phyloP scores from a whole-genome alignment of 1,284 basidiomycete species.

The Laetiporus sulphureus region DNA sequence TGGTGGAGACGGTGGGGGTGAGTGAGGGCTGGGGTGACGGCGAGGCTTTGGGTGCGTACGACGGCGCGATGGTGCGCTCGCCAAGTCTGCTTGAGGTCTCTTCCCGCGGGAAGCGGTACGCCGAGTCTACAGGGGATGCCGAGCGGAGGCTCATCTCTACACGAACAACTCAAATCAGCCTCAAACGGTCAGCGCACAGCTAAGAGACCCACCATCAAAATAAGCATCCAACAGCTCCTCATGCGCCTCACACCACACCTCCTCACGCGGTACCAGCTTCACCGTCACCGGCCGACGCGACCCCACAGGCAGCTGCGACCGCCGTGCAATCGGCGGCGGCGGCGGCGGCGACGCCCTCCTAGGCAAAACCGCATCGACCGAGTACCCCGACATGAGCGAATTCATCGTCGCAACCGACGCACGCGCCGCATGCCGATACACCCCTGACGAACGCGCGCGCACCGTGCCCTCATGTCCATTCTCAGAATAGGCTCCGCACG shows the following conservation, averaged over 20 bases:
- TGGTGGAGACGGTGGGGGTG: constrained; percentile 4
- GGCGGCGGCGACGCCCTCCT: constrained; percentile 21
- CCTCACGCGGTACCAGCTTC: constrained; percentile 27
- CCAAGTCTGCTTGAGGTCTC: constrained; percentile 17
- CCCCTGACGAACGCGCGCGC: constrained; percentile 8
- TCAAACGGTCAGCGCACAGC: no score
- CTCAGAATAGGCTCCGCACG: no score
- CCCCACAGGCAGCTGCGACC: constrained; percentile 10
- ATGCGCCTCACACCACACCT: constrained; percentile 35
- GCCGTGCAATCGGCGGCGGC: constrained; percentile 9
- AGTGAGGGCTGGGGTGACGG: neutral
- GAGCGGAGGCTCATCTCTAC: constrained; percentile 20
- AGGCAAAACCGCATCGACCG: constrained; percentile 49
- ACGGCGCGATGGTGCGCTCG: constrained; percentile 18
- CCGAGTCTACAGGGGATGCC: constrained; percentile 4
- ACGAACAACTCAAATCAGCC: constrained; percentile 5
- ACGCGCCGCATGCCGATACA: constrained; percentile 20
- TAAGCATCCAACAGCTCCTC: constrained; percentile 43
- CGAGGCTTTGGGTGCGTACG: constrained; percentile 1
- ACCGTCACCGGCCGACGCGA: neutral
- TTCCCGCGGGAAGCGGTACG: constrained; percentile 14
- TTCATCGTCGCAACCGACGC: constrained; percentile 52
- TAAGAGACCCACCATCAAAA: constrained; percentile 36
- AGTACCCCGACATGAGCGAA: constrained; percentile 50
- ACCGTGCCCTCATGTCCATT: no score